A percentile compares a stretch with the other conserved stretches of the same genome.
These are phyloP conservation scores for Xylariaceae sp. DNA, from an alignment of 2,329 filamentous ascomycete species.

Conservation along the genomic window DNA sequence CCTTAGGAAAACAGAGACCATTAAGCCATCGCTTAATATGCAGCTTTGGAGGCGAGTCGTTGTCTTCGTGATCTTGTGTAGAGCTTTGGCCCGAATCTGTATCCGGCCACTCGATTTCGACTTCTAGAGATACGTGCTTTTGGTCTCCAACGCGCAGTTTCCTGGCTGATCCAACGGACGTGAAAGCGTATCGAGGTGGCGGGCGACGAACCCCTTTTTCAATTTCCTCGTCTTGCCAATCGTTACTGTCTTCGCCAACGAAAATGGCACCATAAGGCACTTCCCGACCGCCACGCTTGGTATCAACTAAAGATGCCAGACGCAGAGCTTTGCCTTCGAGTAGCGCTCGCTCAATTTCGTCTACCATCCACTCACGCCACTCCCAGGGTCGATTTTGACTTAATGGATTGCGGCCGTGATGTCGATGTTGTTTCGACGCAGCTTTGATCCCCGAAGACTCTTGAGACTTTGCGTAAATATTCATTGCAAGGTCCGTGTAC, in stretches of 20 bases:
- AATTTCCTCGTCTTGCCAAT: constrained; percentile 14
- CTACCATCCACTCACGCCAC: constrained; percentile 27
- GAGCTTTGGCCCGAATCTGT: background rate
- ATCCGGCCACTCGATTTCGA: constrained; percentile 23
- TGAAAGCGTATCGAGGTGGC: constrained; percentile 24
- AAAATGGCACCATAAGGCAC: constrained; percentile 25
- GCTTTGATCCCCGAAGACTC: constrained; percentile 5
- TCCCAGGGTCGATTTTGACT: constrained; percentile 12
- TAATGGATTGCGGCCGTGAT: constrained; percentile 4
- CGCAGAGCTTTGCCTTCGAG: constrained; percentile 26
- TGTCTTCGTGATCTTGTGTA: background rate
- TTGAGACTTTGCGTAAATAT: constrained; percentile 13
- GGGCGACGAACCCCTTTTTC: constrained; percentile 6
- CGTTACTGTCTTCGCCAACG: constrained; percentile 20
- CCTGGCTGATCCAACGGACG: constrained; percentile 15
- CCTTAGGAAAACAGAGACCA: constrained; percentile 27
- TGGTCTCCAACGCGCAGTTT: constrained; percentile 11
- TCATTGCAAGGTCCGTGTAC: constrained; percentile 21
- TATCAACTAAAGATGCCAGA: constrained; percentile 23
- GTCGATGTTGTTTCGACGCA: constrained; percentile 8
- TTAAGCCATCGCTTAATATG: constrained; percentile 31
- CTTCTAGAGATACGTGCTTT: constrained; percentile 30
- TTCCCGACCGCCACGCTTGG: constrained; percentile 2
- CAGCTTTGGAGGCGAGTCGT: constrained; percentile 18
- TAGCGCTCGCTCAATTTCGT: constrained; percentile 24